phyloP scores from a whole-genome alignment of 2,329 filamentous ascomycete genomes.

The Phyllosticta citrichinensis region DNA sequence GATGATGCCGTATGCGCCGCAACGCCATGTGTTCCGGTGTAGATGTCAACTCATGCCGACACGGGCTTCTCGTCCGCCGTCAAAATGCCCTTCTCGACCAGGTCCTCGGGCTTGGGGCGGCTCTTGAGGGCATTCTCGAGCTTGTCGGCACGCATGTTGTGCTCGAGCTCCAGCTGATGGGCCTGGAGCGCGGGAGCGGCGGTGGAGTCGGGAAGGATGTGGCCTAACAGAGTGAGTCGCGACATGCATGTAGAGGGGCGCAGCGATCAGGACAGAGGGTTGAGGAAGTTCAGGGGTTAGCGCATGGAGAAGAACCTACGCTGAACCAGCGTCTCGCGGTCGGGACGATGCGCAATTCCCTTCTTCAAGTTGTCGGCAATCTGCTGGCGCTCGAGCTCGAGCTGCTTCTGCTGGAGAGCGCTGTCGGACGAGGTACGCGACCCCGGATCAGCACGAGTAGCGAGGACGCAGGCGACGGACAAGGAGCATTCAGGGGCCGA shows the following conservation, averaged over 20 bases:
- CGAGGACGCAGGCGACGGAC: background rate
- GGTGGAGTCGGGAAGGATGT: conserved; percentile 72
- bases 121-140: conserved; percentile 79
- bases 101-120: conserved; percentile 63
- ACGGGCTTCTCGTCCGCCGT: conserved; percentile 25
- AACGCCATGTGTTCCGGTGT: background rate
- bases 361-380: conserved; percentile 55
- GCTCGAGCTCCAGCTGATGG: conserved; percentile 74
- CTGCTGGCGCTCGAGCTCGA: conserved; percentile 55
- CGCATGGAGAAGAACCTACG: conserved; percentile 42
- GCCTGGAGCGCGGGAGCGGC: conserved; percentile 72
- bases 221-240: conserved; percentile 44
- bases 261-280: background rate
- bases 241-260: background rate
- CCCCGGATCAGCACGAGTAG: background rate
- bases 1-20: background rate
- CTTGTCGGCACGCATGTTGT: conserved; percentile 76
- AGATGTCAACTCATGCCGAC: background rate
- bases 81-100: conserved; percentile 73
- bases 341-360: conserved; percentile 51
- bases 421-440: conserved; percentile 24
- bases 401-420: conserved; percentile 50
- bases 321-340: conserved; percentile 68
- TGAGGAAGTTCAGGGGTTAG: conserved; percentile 1
- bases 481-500: background rate